These are phyloP conservation scores for Aspergillus pseudoterreus DNA, from an alignment of 2,329 filamentous ascomycete genomes.

Conservation along the genomic window DNA sequence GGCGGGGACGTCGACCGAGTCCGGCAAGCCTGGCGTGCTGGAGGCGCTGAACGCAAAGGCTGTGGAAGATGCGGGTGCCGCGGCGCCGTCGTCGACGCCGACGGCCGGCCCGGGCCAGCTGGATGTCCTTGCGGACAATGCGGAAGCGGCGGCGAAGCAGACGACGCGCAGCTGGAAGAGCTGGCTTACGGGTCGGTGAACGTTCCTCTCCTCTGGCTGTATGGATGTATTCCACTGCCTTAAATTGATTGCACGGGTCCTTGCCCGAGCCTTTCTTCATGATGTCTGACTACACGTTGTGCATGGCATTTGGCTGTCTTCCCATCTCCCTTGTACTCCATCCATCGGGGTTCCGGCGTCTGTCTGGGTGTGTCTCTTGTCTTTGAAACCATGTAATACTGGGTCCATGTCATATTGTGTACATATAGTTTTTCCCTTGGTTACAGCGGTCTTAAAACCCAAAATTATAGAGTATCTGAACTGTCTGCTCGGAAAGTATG, in stretches of 20 bases:
- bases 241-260: conserved; percentile 1
- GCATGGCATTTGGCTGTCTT: conserved; percentile 12
- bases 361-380: conserved; percentile 16
- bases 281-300: conserved; percentile 2
- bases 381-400: conserved; percentile 19
- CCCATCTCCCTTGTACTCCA: conserved; percentile 19
- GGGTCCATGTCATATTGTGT: conserved; percentile 29
- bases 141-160: conserved; percentile 33
- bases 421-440: conserved; percentile 23
- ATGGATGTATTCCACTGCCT: neutral
- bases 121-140: conserved; percentile 34
- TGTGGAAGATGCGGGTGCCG: conserved; percentile 20
- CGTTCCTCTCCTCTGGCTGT: neutral
- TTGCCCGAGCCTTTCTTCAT: neutral
- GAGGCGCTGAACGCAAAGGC: conserved; percentile 36
- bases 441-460: conserved; percentile 2
- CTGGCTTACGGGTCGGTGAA: conserved; percentile 38
- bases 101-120: conserved; percentile 21
- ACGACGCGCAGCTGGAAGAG: conserved; percentile 36
- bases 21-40: conserved; percentile 25
- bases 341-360: conserved; percentile 29
- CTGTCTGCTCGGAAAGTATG: neutral
- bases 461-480: conserved; percentile 8
- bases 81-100: conserved; percentile 8
- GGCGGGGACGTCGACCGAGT: conserved; percentile 5